phyloP scores from a whole-genome alignment of 2,329 filamentous ascomycete species.

The Aspergillus versicolor region DNA sequence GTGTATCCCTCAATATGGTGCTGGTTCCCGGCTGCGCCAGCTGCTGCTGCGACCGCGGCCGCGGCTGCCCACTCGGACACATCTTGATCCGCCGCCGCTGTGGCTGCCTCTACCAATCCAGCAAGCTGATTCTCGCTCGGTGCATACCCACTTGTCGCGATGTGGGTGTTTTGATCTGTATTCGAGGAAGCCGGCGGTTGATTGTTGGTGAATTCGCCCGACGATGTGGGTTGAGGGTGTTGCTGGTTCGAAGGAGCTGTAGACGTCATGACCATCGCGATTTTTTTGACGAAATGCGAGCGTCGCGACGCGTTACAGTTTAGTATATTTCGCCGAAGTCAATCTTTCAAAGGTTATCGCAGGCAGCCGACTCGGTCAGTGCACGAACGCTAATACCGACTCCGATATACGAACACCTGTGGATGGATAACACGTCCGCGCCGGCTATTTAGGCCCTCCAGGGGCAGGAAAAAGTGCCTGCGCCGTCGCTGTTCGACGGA shows the following conservation, averaged over 20 bases:
- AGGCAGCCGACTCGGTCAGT: neutral
- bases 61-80: slow-evolving; percentile 42
- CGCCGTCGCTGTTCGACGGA: neutral
- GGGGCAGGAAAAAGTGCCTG: neutral
- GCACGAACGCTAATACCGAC: neutral
- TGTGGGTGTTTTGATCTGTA: slow-evolving; percentile 31
- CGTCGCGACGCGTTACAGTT: neutral
- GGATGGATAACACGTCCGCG: neutral
- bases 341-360: neutral
- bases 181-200: slow-evolving; percentile 26
- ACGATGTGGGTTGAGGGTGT: slow-evolving; percentile 27
- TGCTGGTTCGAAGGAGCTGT: slow-evolving; percentile 29
- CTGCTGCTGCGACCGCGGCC: slow-evolving; percentile 49
- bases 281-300: neutral
- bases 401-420: neutral
- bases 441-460: neutral
- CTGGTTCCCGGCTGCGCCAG: slow-evolving; percentile 45
- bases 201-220: slow-evolving; percentile 27
- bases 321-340: neutral
- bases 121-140: slow-evolving; percentile 46
- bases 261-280: slow-evolving; percentile 27
- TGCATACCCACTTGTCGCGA: slow-evolving; percentile 30
- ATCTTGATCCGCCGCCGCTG: slow-evolving; percentile 43
- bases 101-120: slow-evolving; percentile 47
- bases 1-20: slow-evolving; percentile 42